phyloP scores from a whole-genome alignment of 495 filamentous ascomycete genomes.

The Daldinia loculata region DNA sequence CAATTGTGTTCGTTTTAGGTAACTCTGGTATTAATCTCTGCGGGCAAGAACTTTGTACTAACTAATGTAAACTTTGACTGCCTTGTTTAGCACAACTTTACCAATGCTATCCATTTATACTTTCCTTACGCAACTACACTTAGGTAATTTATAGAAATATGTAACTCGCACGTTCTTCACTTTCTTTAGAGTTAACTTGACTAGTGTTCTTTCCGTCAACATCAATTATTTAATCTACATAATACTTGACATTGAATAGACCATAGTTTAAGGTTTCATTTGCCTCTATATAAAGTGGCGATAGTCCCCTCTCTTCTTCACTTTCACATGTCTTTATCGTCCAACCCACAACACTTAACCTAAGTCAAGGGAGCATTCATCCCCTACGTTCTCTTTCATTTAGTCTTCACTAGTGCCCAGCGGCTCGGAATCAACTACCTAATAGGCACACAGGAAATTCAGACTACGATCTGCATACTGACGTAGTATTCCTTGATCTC shows the following conservation, averaged over 20 bases:
- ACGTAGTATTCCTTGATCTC: constrained; percentile 39
- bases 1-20: too few relatives aligned
- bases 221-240: neutral
- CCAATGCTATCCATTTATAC: neutral
- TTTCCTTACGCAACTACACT: neutral
- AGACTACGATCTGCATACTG: constrained; percentile 27
- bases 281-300: neutral
- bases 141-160: too few relatives aligned
- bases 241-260: neutral
- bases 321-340: constrained; percentile 34
- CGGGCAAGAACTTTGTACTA: too few relatives aligned
- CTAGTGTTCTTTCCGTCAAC: neutral
- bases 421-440: neutral
- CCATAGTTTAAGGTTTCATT: neutral
- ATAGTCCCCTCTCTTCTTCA: constrained; percentile 1
- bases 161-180: neutral
- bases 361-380: neutral
- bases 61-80: too few relatives aligned
- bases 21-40: too few relatives aligned
- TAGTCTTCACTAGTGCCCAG: neutral
- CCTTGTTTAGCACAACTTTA: too few relatives aligned
- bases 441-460: neutral
- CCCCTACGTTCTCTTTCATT: neutral
- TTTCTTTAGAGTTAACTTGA: neutral
- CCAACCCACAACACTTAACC: neutral